Base-by-base conservation (phyloP, 805 yeast genomes). In the Yarrowia sp. region DNA sequence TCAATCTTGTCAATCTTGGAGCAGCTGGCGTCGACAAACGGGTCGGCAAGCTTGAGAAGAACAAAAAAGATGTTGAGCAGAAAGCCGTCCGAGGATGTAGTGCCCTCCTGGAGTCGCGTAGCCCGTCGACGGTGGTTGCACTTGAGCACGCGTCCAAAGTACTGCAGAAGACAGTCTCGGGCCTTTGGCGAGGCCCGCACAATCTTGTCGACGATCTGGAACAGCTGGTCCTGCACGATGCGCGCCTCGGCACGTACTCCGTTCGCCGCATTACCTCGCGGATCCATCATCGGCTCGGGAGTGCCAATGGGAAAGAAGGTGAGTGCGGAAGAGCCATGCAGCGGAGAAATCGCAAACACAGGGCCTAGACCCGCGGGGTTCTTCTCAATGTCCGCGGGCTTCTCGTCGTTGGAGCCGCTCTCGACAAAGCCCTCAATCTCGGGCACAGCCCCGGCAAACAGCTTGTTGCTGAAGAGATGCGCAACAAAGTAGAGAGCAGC, bases 121-220 rank as follows among this genome's bases (percentile, higher is more conserved):
- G 97, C 97, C 68, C 90, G 81, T 74, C 98, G 84, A 66, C 90
- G 80, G 73, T 91, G 97, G 71, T 92, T 91, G 56, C 82, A 79
- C 68, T 93, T 89, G n/a, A 90, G 81, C 39, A 90, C 79, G 25
- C 80, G 80, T 1, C 88, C 87, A 73, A 92, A 84, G 78, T 86
- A 91, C 51, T 78, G 74, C 67, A 94, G 74, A 55, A 92, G 69
- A 39, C 77, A 84, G 35, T 77, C 76, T 65, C 98, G 81, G 0
- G 96, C 81, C 12, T 76, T 75, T 0, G 81, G 75, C 5, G 90
- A 84, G 0, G 90, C 89, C 65, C 98, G 80, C 13, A 94, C 81
- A 46, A 94, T 79, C 68, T 82, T 85, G 70, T 92, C 88, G 59
- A 85, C 74, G 38, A 94, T 83, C 65, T 77, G 80, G 69, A 89